A percentile compares a stretch with the other conserved stretches of the same genome.
Conservation (phyloP, 2,329 filamentous ascomycete genomes). For the Alternaria sp. region DNA sequence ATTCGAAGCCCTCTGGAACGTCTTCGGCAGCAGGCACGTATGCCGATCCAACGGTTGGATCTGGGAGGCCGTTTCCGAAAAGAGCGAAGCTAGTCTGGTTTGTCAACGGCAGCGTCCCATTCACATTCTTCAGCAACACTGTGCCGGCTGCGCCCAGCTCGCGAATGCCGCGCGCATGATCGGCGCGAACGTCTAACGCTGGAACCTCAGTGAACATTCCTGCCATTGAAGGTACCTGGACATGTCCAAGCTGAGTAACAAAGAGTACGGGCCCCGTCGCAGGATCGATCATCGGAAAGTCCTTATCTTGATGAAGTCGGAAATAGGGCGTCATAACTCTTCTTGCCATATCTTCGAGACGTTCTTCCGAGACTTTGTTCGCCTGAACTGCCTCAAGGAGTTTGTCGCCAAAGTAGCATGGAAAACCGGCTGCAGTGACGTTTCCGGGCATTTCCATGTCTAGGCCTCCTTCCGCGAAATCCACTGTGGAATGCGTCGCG, state of each 20-base stretch:
- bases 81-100: slow-evolving; percentile 53
- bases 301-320: slow-evolving; percentile 48
- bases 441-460: slow-evolving; percentile 56
- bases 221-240: neutral
- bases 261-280: slow-evolving; percentile 37
- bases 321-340: slow-evolving; percentile 57
- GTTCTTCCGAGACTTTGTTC: slow-evolving; percentile 47
- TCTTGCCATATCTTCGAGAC: slow-evolving; percentile 56
- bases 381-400: slow-evolving; percentile 40
- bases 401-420: slow-evolving; percentile 48
- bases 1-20: slow-evolving; percentile 36
- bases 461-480: slow-evolving; percentile 55
- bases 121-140: slow-evolving; percentile 57
- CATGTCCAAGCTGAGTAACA: slow-evolving; percentile 30
- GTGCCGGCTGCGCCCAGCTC: slow-evolving; percentile 51
- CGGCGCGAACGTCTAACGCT: slow-evolving; percentile 48
- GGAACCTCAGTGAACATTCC: slow-evolving; percentile 5
- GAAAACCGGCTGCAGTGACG: slow-evolving; percentile 11
- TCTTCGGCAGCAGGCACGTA: slow-evolving; percentile 6
- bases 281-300: slow-evolving; percentile 45
- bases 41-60: slow-evolving; percentile 56
- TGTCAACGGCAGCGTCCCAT: slow-evolving; percentile 58
- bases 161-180: slow-evolving; percentile 49
- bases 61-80: slow-evolving; percentile 57
- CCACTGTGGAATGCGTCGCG: slow-evolving; percentile 53